These are phyloP conservation scores for Chrysanthemum lavandulifolium DNA, from an alignment of 129 eudicot genomes.

Conservation along the genomic window DNA sequence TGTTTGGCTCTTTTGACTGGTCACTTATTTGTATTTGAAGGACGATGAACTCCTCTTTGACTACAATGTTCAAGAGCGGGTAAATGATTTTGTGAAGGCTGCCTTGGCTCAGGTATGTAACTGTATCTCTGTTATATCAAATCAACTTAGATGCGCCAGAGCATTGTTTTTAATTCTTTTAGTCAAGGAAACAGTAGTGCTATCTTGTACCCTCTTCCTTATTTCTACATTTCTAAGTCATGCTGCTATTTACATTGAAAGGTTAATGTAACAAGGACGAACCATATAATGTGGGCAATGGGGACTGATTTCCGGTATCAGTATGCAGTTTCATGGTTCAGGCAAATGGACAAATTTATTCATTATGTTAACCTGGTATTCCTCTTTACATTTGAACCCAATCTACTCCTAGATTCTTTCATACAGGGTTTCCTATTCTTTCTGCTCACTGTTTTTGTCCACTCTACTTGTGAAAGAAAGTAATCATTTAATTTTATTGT, in stretches of 20 bases:
- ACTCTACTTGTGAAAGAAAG: slow-evolving; percentile 6
- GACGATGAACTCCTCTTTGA: slow-evolving; percentile 82
- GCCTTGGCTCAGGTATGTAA: slow-evolving; percentile 73
- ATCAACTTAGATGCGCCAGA: slow-evolving; percentile 11
- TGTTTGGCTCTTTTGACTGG: slow-evolving; percentile 23
- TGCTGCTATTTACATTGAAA: slow-evolving; percentile 25
- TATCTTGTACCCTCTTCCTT: not conserved
- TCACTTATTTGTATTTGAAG: slow-evolving; percentile 33
- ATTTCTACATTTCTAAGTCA: not conserved
- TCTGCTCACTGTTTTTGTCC: not conserved
- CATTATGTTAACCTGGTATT: slow-evolving; percentile 92
- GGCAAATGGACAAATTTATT: slow-evolving; percentile 96
- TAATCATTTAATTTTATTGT: slow-evolving; percentile 23
- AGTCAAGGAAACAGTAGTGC: not conserved
- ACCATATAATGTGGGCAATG: slow-evolving; percentile 98
- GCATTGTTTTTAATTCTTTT: not conserved
- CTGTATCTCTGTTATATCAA: slow-evolving; percentile 11
- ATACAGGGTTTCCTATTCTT: slow-evolving; percentile 6
- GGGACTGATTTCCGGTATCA: slow-evolving; percentile 97
- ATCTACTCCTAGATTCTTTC: not conserved
- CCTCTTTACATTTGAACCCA: slow-evolving; percentile 4
- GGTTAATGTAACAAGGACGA: slow-evolving; percentile 96
- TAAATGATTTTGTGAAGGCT: slow-evolving; percentile 89
- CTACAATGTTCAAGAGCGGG: slow-evolving; percentile 89
- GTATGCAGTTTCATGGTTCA: slow-evolving; percentile 95